Base-by-base conservation (phyloP, 164 flowering plant genomes). In the Sextonia rubra region DNA sequence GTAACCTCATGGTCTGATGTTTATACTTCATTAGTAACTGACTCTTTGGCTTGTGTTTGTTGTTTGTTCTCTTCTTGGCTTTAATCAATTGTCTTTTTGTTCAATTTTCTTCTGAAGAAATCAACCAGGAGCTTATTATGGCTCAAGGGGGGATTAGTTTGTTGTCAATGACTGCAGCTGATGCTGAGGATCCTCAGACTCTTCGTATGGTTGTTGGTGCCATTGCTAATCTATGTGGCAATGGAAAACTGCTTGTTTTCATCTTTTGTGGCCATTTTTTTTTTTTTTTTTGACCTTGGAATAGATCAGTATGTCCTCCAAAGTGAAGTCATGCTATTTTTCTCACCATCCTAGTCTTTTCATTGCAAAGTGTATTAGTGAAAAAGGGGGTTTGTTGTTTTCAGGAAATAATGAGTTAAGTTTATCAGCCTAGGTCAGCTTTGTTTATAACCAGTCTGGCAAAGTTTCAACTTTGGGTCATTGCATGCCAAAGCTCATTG, bases 191-290 rank as follows among this genome's bases (percentile, higher is more conserved):
- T 80, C 90, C 97, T 73, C 98, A 94, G 76, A 94, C 98, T 23
- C 97, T 94, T 74, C 89, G 98, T 48, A 94, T 94, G 98, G 93
- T 94, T 77, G 98, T 97, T 77, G 98, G 98, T 73, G 98, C 98
- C 27, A 83, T 94, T 25, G 98, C 98, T 63, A 94, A 94, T 84
- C 87, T 94, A 48, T 94, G 97, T 75, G 98, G 98, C 65, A 94
- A 94, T 75, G 98, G 98, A 92, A 90, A 77, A 68, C 60, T 26
- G 12, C 67, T 64, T 64, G 30, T 64, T 64, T 64, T 8, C 67
- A 64, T 30, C 27, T 60, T 72, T 20, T 67, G 9, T 60, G 37
- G 18, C 44, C 22, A 9, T 60, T 11, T 49, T 37, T 29, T 44
- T 48, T 22, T n/a, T 18, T 9, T 62, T 17, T 9, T 24, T 27